Base-by-base conservation (phyloP, 768 basidiomycete species). In the Leccinum obscurum region DNA sequence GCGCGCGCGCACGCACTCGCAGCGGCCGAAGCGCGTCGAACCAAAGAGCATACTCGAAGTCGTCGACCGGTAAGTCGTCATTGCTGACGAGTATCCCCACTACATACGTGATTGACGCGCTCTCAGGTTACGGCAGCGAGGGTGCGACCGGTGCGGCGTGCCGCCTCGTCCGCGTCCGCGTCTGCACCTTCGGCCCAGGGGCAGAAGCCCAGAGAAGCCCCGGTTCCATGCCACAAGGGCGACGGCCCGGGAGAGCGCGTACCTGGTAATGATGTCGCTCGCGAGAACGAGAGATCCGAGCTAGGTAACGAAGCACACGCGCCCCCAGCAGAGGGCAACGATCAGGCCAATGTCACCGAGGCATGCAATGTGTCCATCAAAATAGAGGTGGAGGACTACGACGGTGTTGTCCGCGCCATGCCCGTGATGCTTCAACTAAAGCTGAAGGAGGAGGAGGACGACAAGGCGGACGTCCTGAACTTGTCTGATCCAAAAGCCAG, bases 401-500 rank as follows among this genome's bases (percentile, higher is more conserved):
- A 46, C 4, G 20, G n/a, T 0, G 20, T n/a, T 0, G 44, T n/a
- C 20, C 17, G n/a, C 46, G 20, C 17, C n/a, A 22, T 24, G 22
- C 22, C 48, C 13, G 22, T 24, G 11, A 24, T 49, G 48, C 48
- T 49, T n/a, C 48, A n/a, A 22, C 22, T 49, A 14, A 24, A 24
- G 22, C n/a, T 49, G 22, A 49, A 49, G 48, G 22, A 49, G 48
- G 48, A 49, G 24, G 48, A 20, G 6, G n/a, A 49, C 3, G 48
- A 14, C 10, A 49, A 14, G 48, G 22, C 13, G 48, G 10, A 22
- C 6, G 11, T 26, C 48, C 20, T 20, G 22, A 14, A 22, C 6
- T 15, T 98, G 97, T 41, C 39, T 41, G 39, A 41, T n/a, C 39
- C 8, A 17, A 41, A 41, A 8, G 17, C 1, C 39, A 41, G 39